Evolutionary conservation across 306 rosid genomes (phyloP), one percentile per base, ranked within the genome.

Genomic region (Phaseolus lunatus): DNA sequence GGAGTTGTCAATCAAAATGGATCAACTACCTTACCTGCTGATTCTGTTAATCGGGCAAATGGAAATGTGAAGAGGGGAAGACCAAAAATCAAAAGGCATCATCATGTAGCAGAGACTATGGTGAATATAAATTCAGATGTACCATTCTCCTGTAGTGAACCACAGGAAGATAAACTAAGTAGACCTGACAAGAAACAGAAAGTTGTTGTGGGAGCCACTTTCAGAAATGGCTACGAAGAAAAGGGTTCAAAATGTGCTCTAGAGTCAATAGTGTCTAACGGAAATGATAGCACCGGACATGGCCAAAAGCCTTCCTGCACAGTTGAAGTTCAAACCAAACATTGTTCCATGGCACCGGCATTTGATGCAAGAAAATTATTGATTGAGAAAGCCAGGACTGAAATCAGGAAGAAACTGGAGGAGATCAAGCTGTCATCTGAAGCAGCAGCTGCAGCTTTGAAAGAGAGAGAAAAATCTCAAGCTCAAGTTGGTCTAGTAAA

Each of bases 361-460:
- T 89, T 90, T 74, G 97, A 96, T 76, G 88, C 89, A 12, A 89
- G 96, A 78, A 92, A 89, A 81, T 64, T 96, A 85, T 81, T 90
- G 89, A 88, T 92, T 43, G 94, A 91, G 81, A 92, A 87, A 82
- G 99, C 98, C 69, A 91, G 97, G 84, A 80, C 87, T 5, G 99
- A 83, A 72, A 91, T 96, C 59, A 80, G 77, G 78, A 90, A 88
- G 91, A 89, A 89, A 82, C 75, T 96, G 82, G 91, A 86, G 80
- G 94, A 92, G 89, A 85, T 92, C 53, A 91, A 85, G 84, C 78
- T 88, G 85, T 79, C 87, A 9, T 78, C 91, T 43, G 83, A 81
- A 63, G 64, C 84, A n/a, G 81, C 88, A 33, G 81, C 82, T 7
- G 81, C 79, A 54, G 75, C 68, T 33, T 19, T 72, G 35, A 47